A percentile compares a stretch with the other conserved stretches of the same genome.
Evolutionary conservation across 345 rosid species (phyloP).

Genomic region (Laguncularia racemosa): DNA sequence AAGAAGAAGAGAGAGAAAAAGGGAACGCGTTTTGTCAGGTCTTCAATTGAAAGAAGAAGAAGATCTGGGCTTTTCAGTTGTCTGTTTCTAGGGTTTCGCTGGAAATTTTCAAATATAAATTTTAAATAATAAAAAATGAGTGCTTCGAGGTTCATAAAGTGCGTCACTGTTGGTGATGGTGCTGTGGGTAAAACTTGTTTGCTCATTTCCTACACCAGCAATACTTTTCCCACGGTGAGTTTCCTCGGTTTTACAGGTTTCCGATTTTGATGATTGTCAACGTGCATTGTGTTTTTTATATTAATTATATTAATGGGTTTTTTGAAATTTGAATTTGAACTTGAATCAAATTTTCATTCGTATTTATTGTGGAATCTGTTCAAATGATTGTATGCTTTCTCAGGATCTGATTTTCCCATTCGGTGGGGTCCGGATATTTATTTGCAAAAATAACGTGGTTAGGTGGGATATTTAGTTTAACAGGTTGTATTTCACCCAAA

Average conservation of each 20-base stretch:
- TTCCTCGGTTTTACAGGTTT: not conserved
- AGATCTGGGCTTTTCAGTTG: not conserved
- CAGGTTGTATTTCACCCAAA: no score
- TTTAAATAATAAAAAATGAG: constrained; percentile 37
- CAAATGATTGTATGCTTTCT: not conserved
- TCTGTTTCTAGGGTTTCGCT: constrained; percentile 4
- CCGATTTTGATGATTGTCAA: not conserved
- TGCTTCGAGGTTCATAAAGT: constrained; percentile 93
- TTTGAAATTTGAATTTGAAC: not conserved
- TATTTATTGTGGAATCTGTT: not conserved
- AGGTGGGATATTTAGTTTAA: no score
- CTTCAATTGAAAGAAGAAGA: not conserved
- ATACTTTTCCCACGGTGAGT: constrained; percentile 87
- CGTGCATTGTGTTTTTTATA: not conserved
- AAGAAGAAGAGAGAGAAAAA: not conserved
- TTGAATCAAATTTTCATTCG: not conserved
- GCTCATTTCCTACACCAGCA: constrained; percentile 94
- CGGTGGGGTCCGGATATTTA: no score
- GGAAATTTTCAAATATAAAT: not conserved
- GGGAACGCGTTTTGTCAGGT: not conserved
- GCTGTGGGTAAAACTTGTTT: constrained; percentile 96
- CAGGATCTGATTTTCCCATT: not conserved
- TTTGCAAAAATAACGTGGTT: no score
- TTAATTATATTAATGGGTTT: not conserved
- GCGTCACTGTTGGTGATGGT: constrained; percentile 96